Percentiles rank a stretch among this genome's conserved stretches.
Conservation (phyloP, 108 stramenopile genomes). For the Discostella stelligeroides region DNA sequence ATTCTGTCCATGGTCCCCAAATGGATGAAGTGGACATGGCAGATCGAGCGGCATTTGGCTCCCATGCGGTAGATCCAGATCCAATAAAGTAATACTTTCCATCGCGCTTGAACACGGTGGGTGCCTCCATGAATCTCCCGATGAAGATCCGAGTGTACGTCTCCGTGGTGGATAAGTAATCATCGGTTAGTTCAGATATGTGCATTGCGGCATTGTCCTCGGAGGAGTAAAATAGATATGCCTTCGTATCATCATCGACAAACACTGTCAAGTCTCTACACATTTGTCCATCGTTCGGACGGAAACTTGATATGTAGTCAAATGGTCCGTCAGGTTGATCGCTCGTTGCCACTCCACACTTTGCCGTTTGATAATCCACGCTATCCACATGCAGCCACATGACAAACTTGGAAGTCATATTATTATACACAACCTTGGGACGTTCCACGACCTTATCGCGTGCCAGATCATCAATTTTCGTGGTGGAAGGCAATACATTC, state of each 20-base stretch:
- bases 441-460: slow-evolving; percentile 26
- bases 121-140: slow-evolving; percentile 23
- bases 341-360: slow-evolving; percentile 23
- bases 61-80: slow-evolving; percentile 31
- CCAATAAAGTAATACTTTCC: slow-evolving; percentile 34
- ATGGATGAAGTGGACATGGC: slow-evolving; percentile 8
- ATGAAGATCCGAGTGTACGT: slow-evolving; percentile 17
- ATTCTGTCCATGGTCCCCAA: slow-evolving; percentile 13
- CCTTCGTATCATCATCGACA: slow-evolving; percentile 23
- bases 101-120: slow-evolving; percentile 18
- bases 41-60: slow-evolving; percentile 25
- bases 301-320: slow-evolving; percentile 17
- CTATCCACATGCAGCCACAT: slow-evolving; percentile 36
- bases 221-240: slow-evolving; percentile 26
- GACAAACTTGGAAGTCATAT: slow-evolving; percentile 20
- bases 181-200: slow-evolving; percentile 18
- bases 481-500: slow-evolving; percentile 12
- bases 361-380: slow-evolving; percentile 23
- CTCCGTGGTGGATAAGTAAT: slow-evolving; percentile 21
- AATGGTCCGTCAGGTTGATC: slow-evolving; percentile 19
- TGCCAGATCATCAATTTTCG: slow-evolving; percentile 15
- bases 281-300: slow-evolving; percentile 30
- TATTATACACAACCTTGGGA: slow-evolving; percentile 35
- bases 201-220: slow-evolving; percentile 32
- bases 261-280: slow-evolving; percentile 26